These are phyloP conservation scores for Aspergillus sp. DNA, from an alignment of 2,329 filamentous ascomycete species.

Conservation along the genomic window DNA sequence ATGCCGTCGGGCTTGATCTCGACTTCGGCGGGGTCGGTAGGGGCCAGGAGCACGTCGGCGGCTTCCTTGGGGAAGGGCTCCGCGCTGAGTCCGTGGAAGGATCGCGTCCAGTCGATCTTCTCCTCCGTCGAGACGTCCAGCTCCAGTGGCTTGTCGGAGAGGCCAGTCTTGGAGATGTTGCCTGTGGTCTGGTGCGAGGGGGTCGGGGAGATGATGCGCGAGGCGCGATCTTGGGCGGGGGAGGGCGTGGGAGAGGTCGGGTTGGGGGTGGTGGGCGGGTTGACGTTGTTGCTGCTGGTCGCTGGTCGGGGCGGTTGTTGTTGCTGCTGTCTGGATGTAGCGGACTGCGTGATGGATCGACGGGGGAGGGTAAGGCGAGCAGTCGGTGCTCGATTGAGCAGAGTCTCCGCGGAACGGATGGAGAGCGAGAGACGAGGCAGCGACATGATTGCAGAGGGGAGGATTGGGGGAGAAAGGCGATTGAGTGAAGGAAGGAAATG, in stretches of 20 bases:
- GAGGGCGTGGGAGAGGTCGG: conserved; percentile 13
- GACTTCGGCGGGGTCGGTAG: conserved; percentile 71
- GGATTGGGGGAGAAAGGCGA: background rate
- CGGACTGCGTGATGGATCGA: background rate
- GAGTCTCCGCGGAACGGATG: conserved; percentile 18
- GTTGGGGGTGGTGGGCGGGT: conserved; percentile 13
- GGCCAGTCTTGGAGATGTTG: conserved; percentile 40
- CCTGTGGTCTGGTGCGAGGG: conserved; percentile 32
- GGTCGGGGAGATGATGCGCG: conserved; percentile 22
- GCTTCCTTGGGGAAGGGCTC: conserved; percentile 70
- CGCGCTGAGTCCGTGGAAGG: conserved; percentile 75
- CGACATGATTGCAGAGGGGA: conserved; percentile 21
- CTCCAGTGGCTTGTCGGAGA: conserved; percentile 36
- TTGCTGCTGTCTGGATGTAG: conserved; percentile 1
- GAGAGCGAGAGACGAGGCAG: conserved; percentile 19
- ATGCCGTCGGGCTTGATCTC: conserved; percentile 98
- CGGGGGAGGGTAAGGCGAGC: conserved; percentile 5
- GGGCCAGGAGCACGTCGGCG: conserved; percentile 65
- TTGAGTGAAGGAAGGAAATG: background rate
- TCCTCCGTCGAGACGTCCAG: conserved; percentile 30
- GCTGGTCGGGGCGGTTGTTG: conserved; percentile 16
- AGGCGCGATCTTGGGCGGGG: conserved; percentile 15
- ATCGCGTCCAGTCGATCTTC: conserved; percentile 77
- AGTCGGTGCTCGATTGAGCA: conserved; percentile 16
- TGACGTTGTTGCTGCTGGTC: conserved; percentile 12